These are phyloP conservation scores for Aspergillus neoniger DNA, from an alignment of 2,329 filamentous ascomycete species.

Conservation along the genomic window DNA sequence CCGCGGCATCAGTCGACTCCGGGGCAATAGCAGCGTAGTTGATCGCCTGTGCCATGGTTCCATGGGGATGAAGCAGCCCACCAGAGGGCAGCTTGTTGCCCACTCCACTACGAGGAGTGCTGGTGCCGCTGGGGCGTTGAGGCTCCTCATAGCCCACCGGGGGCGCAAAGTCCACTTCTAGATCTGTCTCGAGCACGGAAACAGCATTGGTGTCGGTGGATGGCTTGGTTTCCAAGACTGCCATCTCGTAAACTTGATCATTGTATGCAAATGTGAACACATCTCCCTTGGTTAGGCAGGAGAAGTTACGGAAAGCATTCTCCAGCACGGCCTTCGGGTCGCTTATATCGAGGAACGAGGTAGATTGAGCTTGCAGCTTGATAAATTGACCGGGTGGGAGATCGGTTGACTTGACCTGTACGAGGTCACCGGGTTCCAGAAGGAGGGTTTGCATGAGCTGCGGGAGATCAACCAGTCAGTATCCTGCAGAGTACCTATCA, in stretches of 20 bases:
- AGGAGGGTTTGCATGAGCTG: constrained; percentile 91
- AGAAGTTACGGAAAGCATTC: constrained; percentile 94
- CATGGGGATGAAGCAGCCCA: constrained; percentile 77
- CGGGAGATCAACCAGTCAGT: constrained; percentile 8
- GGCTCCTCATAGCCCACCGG: constrained; percentile 94
- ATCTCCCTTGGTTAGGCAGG: constrained; percentile 88
- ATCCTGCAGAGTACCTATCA: neutral
- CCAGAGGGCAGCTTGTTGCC: constrained; percentile 66
- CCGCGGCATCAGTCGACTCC: constrained; percentile 65
- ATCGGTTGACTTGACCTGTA: constrained; percentile 94
- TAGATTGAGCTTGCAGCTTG: constrained; percentile 93
- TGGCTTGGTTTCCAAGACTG: constrained; percentile 90
- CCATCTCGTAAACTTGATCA: constrained; percentile 88
- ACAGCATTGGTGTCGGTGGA: constrained; percentile 78
- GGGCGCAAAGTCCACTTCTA: constrained; percentile 92
- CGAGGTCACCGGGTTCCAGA: constrained; percentile 88
- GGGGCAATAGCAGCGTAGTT: constrained; percentile 92
- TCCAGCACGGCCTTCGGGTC: constrained; percentile 97
- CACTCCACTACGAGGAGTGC: constrained; percentile 71
- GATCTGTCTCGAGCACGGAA: constrained; percentile 92
- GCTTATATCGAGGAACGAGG: constrained; percentile 92
- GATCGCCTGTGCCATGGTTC: constrained; percentile 96
- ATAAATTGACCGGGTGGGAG: constrained; percentile 87
- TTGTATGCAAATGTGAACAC: constrained; percentile 97
- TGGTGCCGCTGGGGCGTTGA: constrained; percentile 75